Evolutionary conservation across 768 basidiomycete genomes (phyloP).

Genomic region (Hericium rajendrae): DNA sequence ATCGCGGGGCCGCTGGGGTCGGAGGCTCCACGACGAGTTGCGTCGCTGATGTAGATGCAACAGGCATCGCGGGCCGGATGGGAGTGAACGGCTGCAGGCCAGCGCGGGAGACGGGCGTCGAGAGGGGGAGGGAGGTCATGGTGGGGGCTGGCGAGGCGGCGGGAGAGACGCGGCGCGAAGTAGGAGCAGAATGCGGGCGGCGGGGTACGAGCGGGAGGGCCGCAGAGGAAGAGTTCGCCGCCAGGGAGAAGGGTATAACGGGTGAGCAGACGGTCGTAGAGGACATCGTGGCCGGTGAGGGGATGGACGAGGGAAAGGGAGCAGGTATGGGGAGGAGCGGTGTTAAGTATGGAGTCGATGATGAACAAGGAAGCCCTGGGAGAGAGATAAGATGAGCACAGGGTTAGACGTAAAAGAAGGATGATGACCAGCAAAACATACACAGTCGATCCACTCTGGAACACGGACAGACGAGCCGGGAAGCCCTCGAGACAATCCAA

Average conservation of each 20-base stretch:
- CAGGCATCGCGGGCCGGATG: not conserved
- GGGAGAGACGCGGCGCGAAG: slow-evolving; percentile 13
- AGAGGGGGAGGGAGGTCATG: not conserved
- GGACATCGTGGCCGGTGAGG: slow-evolving; percentile 2
- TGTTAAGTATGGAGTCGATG: too few species aligned
- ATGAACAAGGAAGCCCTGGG: too few species aligned
- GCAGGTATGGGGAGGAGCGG: not conserved
- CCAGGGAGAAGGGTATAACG: slow-evolving; percentile 16
- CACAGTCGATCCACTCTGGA: too few species aligned
- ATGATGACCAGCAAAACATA: too few species aligned
- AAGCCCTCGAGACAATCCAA: too few species aligned
- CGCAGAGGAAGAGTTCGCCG: slow-evolving; percentile 43
- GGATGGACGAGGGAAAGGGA: not conserved
- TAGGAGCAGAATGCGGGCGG: slow-evolving; percentile 25
- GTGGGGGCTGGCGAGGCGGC: slow-evolving; percentile 4
- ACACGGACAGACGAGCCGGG: too few species aligned
- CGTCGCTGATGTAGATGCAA: slow-evolving; percentile 1
- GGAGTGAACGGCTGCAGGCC: not conserved
- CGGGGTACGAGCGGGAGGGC: slow-evolving; percentile 61
- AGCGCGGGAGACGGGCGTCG: not conserved
- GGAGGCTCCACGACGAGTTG: slow-evolving; percentile 19
- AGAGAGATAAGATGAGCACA: too few species aligned
- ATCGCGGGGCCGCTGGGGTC: slow-evolving; percentile 9
- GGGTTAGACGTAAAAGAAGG: too few species aligned
- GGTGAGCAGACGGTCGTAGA: slow-evolving; percentile 6